Evolutionary conservation across 192 early-diverging fungal species (phyloP), one percentile per base, ranked within the genome.

Genomic region (Phlyctochytrium bullatum): DNA sequence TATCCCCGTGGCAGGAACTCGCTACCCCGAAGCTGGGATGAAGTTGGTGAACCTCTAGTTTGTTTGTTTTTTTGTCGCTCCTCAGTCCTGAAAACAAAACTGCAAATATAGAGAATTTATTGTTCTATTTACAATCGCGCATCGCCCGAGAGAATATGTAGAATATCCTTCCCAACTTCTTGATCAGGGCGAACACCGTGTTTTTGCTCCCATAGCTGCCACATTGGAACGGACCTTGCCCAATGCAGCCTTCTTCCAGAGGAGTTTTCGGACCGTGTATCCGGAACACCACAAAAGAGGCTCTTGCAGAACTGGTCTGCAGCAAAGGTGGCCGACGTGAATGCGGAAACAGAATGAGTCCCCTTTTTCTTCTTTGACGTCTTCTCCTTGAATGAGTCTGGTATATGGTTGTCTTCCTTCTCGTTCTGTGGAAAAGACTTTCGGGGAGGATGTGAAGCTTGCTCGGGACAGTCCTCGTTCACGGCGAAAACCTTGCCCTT

Each of bases 21-120:
- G 78, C 34, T 82, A 82, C 57, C 30, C 36, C 30, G 74, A 32
- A 27, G 54, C 36, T 3, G 52, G 53, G 36, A 66, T 74, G 77
- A 4, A 32, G 52, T 0, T 25, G 14, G 66, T 67, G 20, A 67
- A 67, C 57, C 25, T 30, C 10, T 66, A 34, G 40, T 47, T 47
- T 47, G 40, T 47, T 20, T 47, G 40, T 47, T 47, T 20, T 47
- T 47, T 47, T 47, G 6, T 20, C 20, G 40, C 20, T 47, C 40
- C 40, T 47, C 20, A 14, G 6, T 47, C 40, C 40, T 47, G 40
- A 47, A 47, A 47, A 47, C 6, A 14, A 20, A 20, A 6, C 20
- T 47, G 20, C 6, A 20, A 6, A 47, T 47, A 6, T 47, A 47
- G 20, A 47, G 40, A 14, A 14, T 47, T 20, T 47, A 47, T 6